A percentile compares a stretch with the other conserved stretches of the same genome.
phyloP scores from a whole-genome alignment of 2,329 filamentous ascomycete genomes.

The Pseudocercospora eumusae region DNA sequence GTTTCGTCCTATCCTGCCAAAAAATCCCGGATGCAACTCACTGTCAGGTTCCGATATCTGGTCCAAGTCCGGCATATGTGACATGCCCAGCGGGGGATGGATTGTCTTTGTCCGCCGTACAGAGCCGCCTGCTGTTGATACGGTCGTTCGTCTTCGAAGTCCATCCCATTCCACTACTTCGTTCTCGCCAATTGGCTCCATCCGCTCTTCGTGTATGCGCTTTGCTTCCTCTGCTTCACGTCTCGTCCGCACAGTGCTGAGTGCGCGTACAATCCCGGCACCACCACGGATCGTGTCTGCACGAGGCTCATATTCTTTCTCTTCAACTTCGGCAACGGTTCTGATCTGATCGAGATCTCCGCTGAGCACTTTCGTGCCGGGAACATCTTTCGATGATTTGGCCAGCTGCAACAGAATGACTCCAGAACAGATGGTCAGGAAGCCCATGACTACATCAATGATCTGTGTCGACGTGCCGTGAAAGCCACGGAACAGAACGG shows the following conservation, averaged over 20 bases:
- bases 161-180: conserved; percentile 91
- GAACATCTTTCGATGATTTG: conserved; percentile 96
- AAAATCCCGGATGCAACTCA: conserved; percentile 54
- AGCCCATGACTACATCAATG: conserved; percentile 86
- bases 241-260: conserved; percentile 73
- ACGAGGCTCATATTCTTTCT: conserved; percentile 94
- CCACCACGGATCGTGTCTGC: conserved; percentile 93
- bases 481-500: conserved; percentile 90
- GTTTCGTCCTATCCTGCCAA: conserved; percentile 37
- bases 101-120: conserved; percentile 52
- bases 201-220: conserved; percentile 77
- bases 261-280: conserved; percentile 79
- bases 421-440: conserved; percentile 88
- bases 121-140: conserved; percentile 44
- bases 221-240: conserved; percentile 79
- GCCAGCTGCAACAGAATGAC: conserved; percentile 94
- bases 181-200: conserved; percentile 76
- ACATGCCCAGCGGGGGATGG: conserved; percentile 85
- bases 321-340: conserved; percentile 90
- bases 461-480: conserved; percentile 81
- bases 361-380: conserved; percentile 86
- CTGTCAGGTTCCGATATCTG: conserved; percentile 46
- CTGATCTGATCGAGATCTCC: conserved; percentile 94
- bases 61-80: conserved; percentile 71
- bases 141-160: conserved; percentile 69